A percentile compares a stretch with the other conserved stretches of the same genome.
Conservation (phyloP, 305 asterid genomes). For the Fraxinus nigra region DNA sequence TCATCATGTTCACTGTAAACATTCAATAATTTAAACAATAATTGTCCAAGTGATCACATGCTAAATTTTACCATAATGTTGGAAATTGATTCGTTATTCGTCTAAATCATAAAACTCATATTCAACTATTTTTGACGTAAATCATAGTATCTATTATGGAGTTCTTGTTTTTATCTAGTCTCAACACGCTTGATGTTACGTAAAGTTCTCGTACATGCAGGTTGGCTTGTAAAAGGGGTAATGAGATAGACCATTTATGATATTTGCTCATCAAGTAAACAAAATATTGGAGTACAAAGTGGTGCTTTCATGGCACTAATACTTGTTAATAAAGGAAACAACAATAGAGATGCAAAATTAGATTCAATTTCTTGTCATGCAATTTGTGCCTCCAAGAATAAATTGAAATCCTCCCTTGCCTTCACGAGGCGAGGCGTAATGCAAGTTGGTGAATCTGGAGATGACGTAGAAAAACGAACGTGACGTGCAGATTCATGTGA, state of each 20-base stretch:
- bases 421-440: constrained; percentile 45
- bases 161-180: background rate
- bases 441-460: constrained; percentile 46
- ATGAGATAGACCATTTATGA: background rate
- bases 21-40: background rate
- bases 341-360: background rate
- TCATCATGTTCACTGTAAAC: background rate
- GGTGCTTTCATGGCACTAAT: background rate
- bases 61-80: background rate
- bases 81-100: background rate
- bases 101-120: background rate
- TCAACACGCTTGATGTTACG: background rate
- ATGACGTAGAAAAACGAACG: constrained; percentile 66
- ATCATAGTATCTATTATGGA: background rate
- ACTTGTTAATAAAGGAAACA: background rate
- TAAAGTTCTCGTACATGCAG: background rate
- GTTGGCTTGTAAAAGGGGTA: background rate
- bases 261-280: background rate
- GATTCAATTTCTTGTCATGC: constrained; percentile 26
- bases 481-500: constrained; percentile 48
- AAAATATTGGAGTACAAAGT: background rate
- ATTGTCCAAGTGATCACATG: background rate
- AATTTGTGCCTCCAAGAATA: constrained; percentile 73
- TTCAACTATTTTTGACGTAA: background rate
- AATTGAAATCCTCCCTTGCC: constrained; percentile 64